Evolutionary conservation across 2,329 filamentous ascomycete species (phyloP), one percentile per base, ranked within the genome.

Genomic region (Fusarium tjaetaba): DNA sequence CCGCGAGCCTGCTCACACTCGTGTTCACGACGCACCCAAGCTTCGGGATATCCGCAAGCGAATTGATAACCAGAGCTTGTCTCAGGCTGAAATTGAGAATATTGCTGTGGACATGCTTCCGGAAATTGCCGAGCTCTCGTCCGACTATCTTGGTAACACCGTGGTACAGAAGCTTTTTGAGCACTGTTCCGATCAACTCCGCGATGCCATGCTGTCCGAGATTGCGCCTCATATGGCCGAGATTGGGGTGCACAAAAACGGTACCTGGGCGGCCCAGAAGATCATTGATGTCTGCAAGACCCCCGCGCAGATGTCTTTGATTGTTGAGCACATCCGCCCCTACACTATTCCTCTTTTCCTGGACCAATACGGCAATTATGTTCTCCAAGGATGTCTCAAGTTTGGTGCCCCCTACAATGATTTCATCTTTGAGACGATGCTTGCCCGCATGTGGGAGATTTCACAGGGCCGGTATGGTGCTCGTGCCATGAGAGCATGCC

Each of bases 101-200:
- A 97, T 96, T 72, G 96, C 96, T 45, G 88, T 94, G 70, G 94
- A 94, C 71, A 99, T 99, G 96, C 89, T 99, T 22, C 94, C 96
- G 15, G 96, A 99, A 82, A 96, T 99, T 80, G 94, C 95, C 8
- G 96, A 99, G 83, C 87, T 99, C 30, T 89, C 96, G 5, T 97
- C 96, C 0, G 96, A 99, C 83, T 99, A 99, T 79, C 89, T 99
- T 38, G 96, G 96, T 77, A 99, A 99, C 84, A 99, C 96, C 0
- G 96, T 99, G n/a, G 96, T 99, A 24, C 96, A 99, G 85, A 99
- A 99, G 84, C 87, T 99, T 51, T 99, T 99, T 80, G 96, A 99
- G 82, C 94, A 94, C 84, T 98, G 96, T 85, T 96, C 94, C 1
- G 96, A 98, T 81, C 87, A 91, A 46, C 90, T 96, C 46, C 95